A percentile compares a stretch with the other conserved stretches of the same genome.
Evolutionary conservation across 148 eudicot genomes (phyloP).

Genomic region (Rheum nobile): DNA sequence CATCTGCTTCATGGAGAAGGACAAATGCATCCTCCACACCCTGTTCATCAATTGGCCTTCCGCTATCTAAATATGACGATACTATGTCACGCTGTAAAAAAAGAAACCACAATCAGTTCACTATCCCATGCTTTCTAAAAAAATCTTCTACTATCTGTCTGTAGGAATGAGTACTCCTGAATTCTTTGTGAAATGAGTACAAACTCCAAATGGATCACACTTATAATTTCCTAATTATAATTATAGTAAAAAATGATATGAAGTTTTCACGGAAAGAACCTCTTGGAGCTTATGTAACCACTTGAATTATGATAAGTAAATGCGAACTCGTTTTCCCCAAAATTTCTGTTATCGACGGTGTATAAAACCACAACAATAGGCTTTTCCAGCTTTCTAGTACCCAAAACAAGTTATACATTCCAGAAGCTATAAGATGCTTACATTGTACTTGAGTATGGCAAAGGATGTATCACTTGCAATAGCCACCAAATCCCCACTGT

Average conservation of each 20-base stretch:
- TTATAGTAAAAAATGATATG: background rate
- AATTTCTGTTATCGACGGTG: background rate
- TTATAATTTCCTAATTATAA: background rate
- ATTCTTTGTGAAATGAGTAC: background rate
- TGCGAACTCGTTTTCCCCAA: background rate
- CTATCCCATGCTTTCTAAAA: slow-evolving; percentile 45
- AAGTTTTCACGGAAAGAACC: background rate
- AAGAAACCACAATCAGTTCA: slow-evolving; percentile 9
- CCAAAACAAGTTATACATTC: background rate
- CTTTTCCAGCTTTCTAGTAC: background rate
- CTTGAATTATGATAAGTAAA: background rate
- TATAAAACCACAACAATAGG: too few species aligned
- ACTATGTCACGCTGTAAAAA: slow-evolving; percentile 80
- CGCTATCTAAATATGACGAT: slow-evolving; percentile 77
- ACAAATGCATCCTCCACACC: slow-evolving; percentile 95
- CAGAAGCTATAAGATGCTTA: slow-evolving; percentile 21
- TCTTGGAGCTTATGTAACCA: background rate
- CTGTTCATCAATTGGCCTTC: slow-evolving; percentile 76
- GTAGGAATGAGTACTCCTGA: background rate
- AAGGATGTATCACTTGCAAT: slow-evolving; percentile 95
- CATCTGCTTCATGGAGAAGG: slow-evolving; percentile 86
- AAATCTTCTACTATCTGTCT: background rate
- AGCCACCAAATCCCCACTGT: slow-evolving; percentile 94
- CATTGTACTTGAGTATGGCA: slow-evolving; percentile 87
- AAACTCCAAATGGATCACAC: background rate